Evolutionary conservation across 306 rosid species (phyloP), one percentile per base, ranked within the genome.

Genomic region (Ceratonia siliqua): DNA sequence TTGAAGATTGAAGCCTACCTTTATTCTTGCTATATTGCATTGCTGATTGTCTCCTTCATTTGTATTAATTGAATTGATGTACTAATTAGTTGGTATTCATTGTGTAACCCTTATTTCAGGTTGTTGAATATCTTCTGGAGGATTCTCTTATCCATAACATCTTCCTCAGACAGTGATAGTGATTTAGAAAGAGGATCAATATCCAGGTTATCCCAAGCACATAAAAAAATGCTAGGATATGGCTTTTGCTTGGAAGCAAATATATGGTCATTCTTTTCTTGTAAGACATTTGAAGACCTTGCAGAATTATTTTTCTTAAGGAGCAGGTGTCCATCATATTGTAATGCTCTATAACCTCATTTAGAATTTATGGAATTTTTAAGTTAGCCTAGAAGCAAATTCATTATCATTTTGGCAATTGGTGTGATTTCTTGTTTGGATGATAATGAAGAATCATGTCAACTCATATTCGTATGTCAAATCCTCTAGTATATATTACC

Each of bases 121-220:
- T 88, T 73, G 91, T 75, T 53, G 88, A 79, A 39, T 94, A 87
- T 85, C 52, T 94, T 73, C 50, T 90, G 68, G 82, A 80, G 74
- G 89, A 71, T 79, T 82, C 83, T 32, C 22, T 79, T 79, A 33
- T 61, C 63, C 7, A 1, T 75, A 15, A 7, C 48, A 43, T 70
- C 85, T 70, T 94, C 89, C 61, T 89, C 98, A 38, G 98, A 91
- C 69, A 88, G 94, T 62, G 97, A 94, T 53, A 82, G 85, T 73
- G 98, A 91, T 85, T 79, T 87, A 6, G 98, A 91, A 38, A 85
- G 42, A 75, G 88, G 69, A 28, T 6, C 81, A 8, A 9, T 63
- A 67, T 86, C 86, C 11, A 75, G 85, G 79, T 78, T 89, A 68
- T 75, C 87, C 84, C 33, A 85, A 62, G 68, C 80, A 66, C 71